These are phyloP conservation scores for Xerophyta viscosa DNA, from an alignment of 106 monocot species.

Conservation along the genomic window DNA sequence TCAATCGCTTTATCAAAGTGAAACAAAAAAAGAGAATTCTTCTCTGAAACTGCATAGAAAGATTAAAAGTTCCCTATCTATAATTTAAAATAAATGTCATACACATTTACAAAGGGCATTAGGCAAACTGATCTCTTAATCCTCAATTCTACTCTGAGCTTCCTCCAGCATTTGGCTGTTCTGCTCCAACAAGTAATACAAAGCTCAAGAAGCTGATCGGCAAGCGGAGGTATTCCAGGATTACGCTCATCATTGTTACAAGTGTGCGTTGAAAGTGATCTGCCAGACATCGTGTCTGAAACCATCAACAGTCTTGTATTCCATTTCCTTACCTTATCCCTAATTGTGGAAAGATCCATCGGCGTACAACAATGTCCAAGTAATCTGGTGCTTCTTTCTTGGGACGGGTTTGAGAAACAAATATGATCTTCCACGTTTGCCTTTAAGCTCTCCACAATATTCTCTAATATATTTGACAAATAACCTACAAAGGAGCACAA, in stretches of 20 bases:
- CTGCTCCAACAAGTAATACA: constrained; percentile 56
- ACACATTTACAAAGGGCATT: too few species aligned
- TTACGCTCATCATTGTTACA: constrained; percentile 72
- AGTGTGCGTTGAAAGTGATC: constrained; percentile 80
- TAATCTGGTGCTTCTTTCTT: constrained; percentile 98
- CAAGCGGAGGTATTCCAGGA: constrained; percentile 80
- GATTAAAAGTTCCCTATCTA: too few species aligned
- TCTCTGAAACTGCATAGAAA: too few species aligned
- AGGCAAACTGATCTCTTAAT: too few species aligned
- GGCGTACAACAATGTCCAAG: constrained; percentile 51
- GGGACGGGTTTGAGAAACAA: constrained; percentile 80
- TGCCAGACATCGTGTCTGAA: constrained; percentile 93
- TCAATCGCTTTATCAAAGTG: too few species aligned
- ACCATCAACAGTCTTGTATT: constrained; percentile 73
- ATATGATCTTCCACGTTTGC: constrained; percentile 37
- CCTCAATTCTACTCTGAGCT: constrained; percentile 60
- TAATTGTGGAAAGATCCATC: constrained; percentile 93
- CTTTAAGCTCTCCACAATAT: constrained; percentile 57
- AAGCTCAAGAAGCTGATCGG: constrained; percentile 83
- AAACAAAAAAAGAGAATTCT: too few species aligned
- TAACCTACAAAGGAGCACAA: too few species aligned
- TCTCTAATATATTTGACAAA: constrained; percentile 69
- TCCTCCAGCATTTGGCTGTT: constrained; percentile 31
- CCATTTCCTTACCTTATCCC: constrained; percentile 77
- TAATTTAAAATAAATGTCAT: too few species aligned